phyloP scores from a whole-genome alignment of 2,329 filamentous ascomycete genomes.

The Penicillium sp. region DNA sequence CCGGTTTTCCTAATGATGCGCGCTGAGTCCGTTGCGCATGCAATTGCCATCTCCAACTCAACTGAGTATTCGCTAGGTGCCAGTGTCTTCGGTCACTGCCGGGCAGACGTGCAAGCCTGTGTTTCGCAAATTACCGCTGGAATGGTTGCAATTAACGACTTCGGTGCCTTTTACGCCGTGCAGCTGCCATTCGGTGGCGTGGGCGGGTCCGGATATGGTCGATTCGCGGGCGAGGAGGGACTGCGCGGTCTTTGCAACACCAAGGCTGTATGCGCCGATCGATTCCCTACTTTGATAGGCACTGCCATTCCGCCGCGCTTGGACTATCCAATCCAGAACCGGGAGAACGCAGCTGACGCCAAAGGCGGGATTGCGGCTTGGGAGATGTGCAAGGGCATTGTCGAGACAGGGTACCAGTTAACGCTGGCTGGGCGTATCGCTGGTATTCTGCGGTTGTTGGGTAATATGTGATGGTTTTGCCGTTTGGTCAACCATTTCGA shows the following conservation, averaged over 20 bases:
- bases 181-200: constrained; percentile 92
- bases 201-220: constrained; percentile 85
- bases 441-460: constrained; percentile 40
- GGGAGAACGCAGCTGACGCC: constrained; percentile 44
- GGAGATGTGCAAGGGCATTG: constrained; percentile 50
- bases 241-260: constrained; percentile 79
- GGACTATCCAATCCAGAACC: constrained; percentile 74
- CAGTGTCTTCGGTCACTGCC: constrained; percentile 76
- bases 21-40: constrained; percentile 62
- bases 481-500: neutral
- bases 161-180: constrained; percentile 88
- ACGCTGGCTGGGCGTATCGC: constrained; percentile 42
- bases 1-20: constrained; percentile 86
- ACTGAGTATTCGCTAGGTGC: constrained; percentile 84
- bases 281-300: constrained; percentile 53
- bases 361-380: constrained; percentile 62
- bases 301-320: constrained; percentile 79
- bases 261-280: constrained; percentile 84
- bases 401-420: constrained; percentile 48
- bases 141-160: constrained; percentile 95
- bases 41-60: constrained; percentile 77
- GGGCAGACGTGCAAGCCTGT: constrained; percentile 61
- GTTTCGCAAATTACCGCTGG: constrained; percentile 71
- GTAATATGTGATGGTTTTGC: constrained; percentile 34
- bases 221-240: constrained; percentile 90